Evolutionary conservation across 257 asterid species (phyloP), one percentile per base, ranked within the genome.

Genomic region (Plantago elongata): DNA sequence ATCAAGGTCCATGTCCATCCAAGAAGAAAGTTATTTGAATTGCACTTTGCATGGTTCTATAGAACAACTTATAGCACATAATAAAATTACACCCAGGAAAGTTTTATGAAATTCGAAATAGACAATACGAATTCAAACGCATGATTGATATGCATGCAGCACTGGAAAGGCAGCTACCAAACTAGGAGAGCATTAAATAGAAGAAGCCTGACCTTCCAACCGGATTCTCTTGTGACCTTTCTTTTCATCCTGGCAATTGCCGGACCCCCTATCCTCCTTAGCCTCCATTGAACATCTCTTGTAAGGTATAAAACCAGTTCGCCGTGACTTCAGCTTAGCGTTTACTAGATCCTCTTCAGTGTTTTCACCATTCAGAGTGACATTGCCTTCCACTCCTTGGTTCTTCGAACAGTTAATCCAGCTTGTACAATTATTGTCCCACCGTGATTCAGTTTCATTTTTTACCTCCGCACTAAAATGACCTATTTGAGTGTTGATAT

Each of bases 211-310:
- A 44, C 84, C 89, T 61, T 78, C 95, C 73, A 86, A 44, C 47
- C 99, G 95, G 51, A 89, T 57, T 77, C 96, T 89, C 81, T 92
- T 92, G 16, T 91, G 72, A 60, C 79, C 61, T 76, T 80, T 84
- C 76, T 83, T 96, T 62, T 83, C 91, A 58, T 73, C 93, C 40
- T 74, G 84, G 63, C 79, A 47, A 63, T 72, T 73, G 54, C 65
- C 57, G 12, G 73, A 67, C 66, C 75, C 71, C 65, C 79, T 76
- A 71, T 81, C 67, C 57, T 83, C 97, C 66, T 78, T 86, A 16
- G 93, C 99, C 78, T 89, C 97, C 77, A 79, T 59, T 5, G 96
- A 81, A 71, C 99, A 92, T 69, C 99, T 86, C 79, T 92, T 92
- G 81, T 92, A 89, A 57, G 99, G 99, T 76, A 84, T 92, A 68